Evolutionary conservation across 2,329 filamentous ascomycete species (phyloP), one percentile per base, ranked within the genome.

Genomic region (Stachybotrys chartarum): DNA sequence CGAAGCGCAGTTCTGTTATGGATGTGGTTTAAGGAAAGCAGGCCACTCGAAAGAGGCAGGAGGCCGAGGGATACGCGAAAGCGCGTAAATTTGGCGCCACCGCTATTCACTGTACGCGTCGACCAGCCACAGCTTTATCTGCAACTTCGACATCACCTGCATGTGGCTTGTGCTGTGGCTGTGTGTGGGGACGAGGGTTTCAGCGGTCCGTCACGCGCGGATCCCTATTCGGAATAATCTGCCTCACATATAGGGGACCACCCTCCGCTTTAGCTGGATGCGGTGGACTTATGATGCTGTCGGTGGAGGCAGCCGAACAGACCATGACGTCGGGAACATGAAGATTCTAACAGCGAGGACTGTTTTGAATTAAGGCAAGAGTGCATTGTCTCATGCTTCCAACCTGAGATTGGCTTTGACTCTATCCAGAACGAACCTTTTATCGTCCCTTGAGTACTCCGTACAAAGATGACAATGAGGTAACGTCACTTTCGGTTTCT

Each of bases 71-170:
- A 60, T 60, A 67, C 68, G 66, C 68, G 67, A 60, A 51, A 31
- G 60, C 68, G 68, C 68, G 68, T 68, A 55, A 60, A 63, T 66
- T 59, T 70, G 66, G 68, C 61, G 67, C 66, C 56, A 53, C 44
- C 54, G 53, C 18, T 12, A 32, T 30, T 30, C 30, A 35, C n/a
- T 52, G 10, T 54, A 56, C 60, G 64, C 64, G 63, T 63, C 10
- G 14, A 42, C 14, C 35, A 42, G 35, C 35, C 35, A 42, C 35
- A 24, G 24, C 24, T 24, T 24, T 24, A 24, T 24, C 24, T 24
- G 24, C 24, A 24, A 24, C 4, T 24, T 24, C 24, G 24, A 42
- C 35, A 42, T 42, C 35, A 3, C 35, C 10, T 14, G 14, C 35
- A 42, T 10, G 14, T 14, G 35, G 35, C 24, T 24, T 24, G 35